Percentiles rank a stretch among this genome's conserved stretches.
phyloP scores from a whole-genome alignment of 305 asterid species.

The Rubia occidens region DNA sequence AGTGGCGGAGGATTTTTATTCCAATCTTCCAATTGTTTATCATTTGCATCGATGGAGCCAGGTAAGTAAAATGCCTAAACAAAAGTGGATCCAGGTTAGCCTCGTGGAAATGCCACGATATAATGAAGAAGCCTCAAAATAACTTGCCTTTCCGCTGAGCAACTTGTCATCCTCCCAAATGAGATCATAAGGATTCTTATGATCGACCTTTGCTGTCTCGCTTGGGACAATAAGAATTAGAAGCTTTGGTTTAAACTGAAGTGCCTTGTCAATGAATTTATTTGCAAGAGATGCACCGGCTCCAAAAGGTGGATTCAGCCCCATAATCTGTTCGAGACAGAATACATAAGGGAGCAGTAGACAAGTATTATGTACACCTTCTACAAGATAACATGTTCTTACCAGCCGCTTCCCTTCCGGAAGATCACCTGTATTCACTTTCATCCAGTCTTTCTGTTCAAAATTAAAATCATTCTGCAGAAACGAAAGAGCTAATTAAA shows the following conservation, averaged over 20 bases:
- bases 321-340: constrained; percentile 60
- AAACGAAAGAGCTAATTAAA: constrained; percentile 8
- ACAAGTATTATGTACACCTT: constrained; percentile 10
- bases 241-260: constrained; percentile 79
- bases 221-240: constrained; percentile 72
- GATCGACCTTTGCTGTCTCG: constrained; percentile 59
- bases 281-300: constrained; percentile 68
- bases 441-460: constrained; percentile 48
- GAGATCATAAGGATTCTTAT: constrained; percentile 55
- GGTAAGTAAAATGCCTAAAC: constrained; percentile 84
- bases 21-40: constrained; percentile 80
- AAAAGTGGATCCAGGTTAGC: background rate
- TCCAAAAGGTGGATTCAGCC: constrained; percentile 95
- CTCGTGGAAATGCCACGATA: constrained; percentile 7
- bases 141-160: constrained; percentile 58
- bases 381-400: constrained; percentile 16
- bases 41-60: constrained; percentile 65
- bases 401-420: constrained; percentile 35
- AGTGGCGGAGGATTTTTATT: constrained; percentile 57
- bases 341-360: constrained; percentile 16
- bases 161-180: constrained; percentile 70
- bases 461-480: constrained; percentile 48
- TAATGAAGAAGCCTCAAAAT: background rate
- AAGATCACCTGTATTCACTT: constrained; percentile 26
- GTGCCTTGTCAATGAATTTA: constrained; percentile 70